A percentile compares a stretch with the other conserved stretches of the same genome.
Evolutionary conservation across 495 filamentous ascomycete species (phyloP).

Genomic region (Thozetella sp.): DNA sequence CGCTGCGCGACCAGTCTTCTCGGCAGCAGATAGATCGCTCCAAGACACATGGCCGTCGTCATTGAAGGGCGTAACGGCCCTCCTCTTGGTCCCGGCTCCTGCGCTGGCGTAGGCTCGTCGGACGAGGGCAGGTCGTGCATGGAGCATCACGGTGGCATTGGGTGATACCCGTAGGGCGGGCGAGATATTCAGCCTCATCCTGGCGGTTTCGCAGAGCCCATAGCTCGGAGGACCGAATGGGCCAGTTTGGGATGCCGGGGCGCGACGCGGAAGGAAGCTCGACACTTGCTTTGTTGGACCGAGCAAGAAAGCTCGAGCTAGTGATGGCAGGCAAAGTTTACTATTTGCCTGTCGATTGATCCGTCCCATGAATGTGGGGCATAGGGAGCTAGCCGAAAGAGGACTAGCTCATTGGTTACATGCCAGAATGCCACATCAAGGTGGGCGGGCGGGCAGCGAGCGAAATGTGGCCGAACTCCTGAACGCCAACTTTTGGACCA

Average conservation of each 20-base stretch:
- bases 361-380: conserved; percentile 11
- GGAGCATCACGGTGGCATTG: neutral
- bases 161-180: neutral
- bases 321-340: neutral
- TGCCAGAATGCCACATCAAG: conserved; percentile 34
- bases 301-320: neutral
- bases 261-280: neutral
- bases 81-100: conserved; percentile 39
- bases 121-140: neutral
- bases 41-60: conserved; percentile 82
- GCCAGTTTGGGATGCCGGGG: too few relatives aligned
- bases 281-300: neutral
- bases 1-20: conserved; percentile 84
- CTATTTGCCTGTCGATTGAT: too few relatives aligned
- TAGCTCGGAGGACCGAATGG: neutral
- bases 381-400: conserved; percentile 4
- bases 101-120: conserved; percentile 6
- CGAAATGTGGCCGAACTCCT: conserved; percentile 28
- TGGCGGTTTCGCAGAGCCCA: conserved; percentile 1
- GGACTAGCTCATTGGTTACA: conserved; percentile 23
- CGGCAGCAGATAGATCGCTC: conserved; percentile 68
- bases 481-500: conserved; percentile 5
- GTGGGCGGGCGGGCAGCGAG: conserved; percentile 13
- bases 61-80: conserved; percentile 76
- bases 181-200: neutral